A percentile compares a stretch with the other conserved stretches of the same genome.
phyloP scores from a whole-genome alignment of 169 alveolate genomes.

The Cryptosporidium baileyi region DNA sequence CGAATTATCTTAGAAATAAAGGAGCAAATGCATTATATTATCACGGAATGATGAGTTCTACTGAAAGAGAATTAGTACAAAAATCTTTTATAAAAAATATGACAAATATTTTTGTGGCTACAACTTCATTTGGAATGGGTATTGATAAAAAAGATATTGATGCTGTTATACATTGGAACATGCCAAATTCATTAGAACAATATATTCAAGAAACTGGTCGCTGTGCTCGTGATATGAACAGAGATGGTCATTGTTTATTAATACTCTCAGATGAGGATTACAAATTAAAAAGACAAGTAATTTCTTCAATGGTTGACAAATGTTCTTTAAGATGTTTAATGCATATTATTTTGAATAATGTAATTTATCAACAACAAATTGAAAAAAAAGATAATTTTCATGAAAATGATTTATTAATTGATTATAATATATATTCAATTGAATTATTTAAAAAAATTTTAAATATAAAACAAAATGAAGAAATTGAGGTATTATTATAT shows the following conservation, averaged over 20 bases:
- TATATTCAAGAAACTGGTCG: slow-evolving; percentile 91
- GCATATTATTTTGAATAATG: slow-evolving; percentile 9
- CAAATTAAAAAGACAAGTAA: slow-evolving; percentile 23
- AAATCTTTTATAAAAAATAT: slow-evolving; percentile 76
- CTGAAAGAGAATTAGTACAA: slow-evolving; percentile 73
- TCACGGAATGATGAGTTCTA: slow-evolving; percentile 67
- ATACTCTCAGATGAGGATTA: slow-evolving; percentile 47
- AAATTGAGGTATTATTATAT: slow-evolving; percentile 25
- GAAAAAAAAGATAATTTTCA: background rate
- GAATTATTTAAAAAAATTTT: slow-evolving; percentile 17
- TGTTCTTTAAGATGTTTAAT: slow-evolving; percentile 39
- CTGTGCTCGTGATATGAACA: slow-evolving; percentile 68
- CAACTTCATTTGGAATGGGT: slow-evolving; percentile 92
- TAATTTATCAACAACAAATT: no score
- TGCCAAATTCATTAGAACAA: slow-evolving; percentile 89
- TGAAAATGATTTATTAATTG: background rate
- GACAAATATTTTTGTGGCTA: slow-evolving; percentile 84
- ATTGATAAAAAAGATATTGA: slow-evolving; percentile 88
- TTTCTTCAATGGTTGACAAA: slow-evolving; percentile 15
- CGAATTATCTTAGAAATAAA: slow-evolving; percentile 70
- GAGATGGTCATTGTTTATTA: slow-evolving; percentile 12
- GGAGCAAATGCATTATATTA: slow-evolving; percentile 70
- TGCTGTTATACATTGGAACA: slow-evolving; percentile 87
- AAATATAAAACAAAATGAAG: slow-evolving; percentile 15
- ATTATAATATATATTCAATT: background rate